Percentiles rank a stretch among this genome's conserved stretches.
Evolutionary conservation across 2,329 filamentous ascomycete genomes (phyloP).

Genomic region (Penicillium sp.): DNA sequence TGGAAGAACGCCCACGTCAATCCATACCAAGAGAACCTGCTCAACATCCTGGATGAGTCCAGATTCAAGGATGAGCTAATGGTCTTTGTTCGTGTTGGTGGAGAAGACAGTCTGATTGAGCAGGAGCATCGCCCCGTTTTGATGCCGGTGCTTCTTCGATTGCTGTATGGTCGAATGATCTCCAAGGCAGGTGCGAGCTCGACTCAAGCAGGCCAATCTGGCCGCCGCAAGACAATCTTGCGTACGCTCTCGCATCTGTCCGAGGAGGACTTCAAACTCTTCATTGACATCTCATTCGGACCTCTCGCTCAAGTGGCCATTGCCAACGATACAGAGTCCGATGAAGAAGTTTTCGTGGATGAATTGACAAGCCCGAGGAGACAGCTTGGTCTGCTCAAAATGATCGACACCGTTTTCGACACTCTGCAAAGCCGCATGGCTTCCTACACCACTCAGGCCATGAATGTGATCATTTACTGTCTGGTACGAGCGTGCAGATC

Average conservation of each 20-base stretch:
- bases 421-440: constrained; percentile 75
- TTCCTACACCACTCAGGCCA: constrained; percentile 67
- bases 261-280: constrained; percentile 73
- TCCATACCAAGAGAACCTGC: constrained; percentile 80
- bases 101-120: constrained; percentile 66
- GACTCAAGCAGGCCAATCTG: constrained; percentile 77
- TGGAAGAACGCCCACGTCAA: constrained; percentile 82
- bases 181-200: constrained; percentile 75
- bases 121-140: constrained; percentile 70
- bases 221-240: constrained; percentile 72
- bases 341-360: constrained; percentile 57
- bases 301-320: constrained; percentile 65
- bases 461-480: constrained; percentile 81
- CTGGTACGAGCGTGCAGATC: constrained; percentile 67
- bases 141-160: constrained; percentile 81
- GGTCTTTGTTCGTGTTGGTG: constrained; percentile 75
- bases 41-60: constrained; percentile 85
- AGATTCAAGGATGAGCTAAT: constrained; percentile 93
- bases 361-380: constrained; percentile 70
- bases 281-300: constrained; percentile 80
- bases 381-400: constrained; percentile 88
- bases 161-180: constrained; percentile 88
- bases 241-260: constrained; percentile 78
- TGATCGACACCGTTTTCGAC: constrained; percentile 83
- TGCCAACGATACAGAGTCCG: constrained; percentile 53